Base-by-base conservation (phyloP, 2,329 filamentous ascomycete genomes). In the Cladosporium sp. region DNA sequence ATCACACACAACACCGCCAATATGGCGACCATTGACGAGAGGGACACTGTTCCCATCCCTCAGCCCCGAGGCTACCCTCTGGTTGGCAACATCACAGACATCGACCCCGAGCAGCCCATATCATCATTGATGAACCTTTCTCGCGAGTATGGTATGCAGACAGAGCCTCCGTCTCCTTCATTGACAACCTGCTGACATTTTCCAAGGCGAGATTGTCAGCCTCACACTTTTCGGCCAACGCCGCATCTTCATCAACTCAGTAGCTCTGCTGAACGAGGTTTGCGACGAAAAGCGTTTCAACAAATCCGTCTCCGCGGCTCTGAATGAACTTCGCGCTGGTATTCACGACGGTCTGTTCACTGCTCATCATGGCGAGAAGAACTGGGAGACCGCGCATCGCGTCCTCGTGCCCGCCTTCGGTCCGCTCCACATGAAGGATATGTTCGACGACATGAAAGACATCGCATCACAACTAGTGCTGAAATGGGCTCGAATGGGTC, bases 371-470 rank as follows among this genome's bases (percentile, higher is more conserved):
- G 70, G 65, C 2, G 73, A 76, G 52, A 49, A 51, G 38, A 59
- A 62, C 24, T 63, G 60, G 60, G 39, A 39, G 27, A 52, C 53
- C 9, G 60, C 58, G 7, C 68, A 62, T 86, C 72, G 82, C 18
- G 70, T 84, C 13, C 70, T 89, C 48, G 77, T 85, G 60, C 84
- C 85, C 0, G 84, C 83, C 2, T 88, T 89, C 63, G 85, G 85
- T 0, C 85, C 85, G 0, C 65, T 88, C 18, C 75, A 79, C 1
- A 88, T 89, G 58, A 76, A 80, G 30, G 71, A 68, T 50, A 88
- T 88, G 85, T 88, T 85, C 53, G 52, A 56, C 20, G 50, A 48
- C 38, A 52, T 52, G 50, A 52, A 52, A 36, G 50, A 52, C 43
- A 47, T 52, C 17, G 42, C 43, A 7, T 47, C 58, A 2, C 68